Conservation (phyloP, 495 filamentous ascomycete species). For the Penicillium silybi region DNA sequence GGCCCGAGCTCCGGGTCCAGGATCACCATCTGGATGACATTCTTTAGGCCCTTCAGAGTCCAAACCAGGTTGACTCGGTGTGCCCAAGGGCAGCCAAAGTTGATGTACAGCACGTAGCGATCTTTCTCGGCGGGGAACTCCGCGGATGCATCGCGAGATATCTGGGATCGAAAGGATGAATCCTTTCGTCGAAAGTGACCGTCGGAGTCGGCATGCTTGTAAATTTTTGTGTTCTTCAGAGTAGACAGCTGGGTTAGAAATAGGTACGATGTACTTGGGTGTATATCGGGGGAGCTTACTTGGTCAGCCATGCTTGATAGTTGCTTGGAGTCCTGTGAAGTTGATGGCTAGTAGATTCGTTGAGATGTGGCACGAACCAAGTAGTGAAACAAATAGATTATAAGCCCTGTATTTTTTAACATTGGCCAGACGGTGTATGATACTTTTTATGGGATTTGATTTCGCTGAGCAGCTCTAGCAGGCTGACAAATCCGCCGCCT, state of each 20-base stretch:
- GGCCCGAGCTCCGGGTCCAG: slow-evolving; percentile 65
- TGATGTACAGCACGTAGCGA: slow-evolving; percentile 78
- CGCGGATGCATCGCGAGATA: slow-evolving; percentile 51
- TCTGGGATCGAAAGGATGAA: slow-evolving; percentile 44
- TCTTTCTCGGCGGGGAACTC: slow-evolving; percentile 69
- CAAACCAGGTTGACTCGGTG: slow-evolving; percentile 71
- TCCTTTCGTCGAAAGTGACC: slow-evolving; percentile 49
- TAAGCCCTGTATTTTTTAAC: neutral
- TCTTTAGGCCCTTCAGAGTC: slow-evolving; percentile 74
- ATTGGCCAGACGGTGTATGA: neutral
- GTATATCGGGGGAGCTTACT: neutral
- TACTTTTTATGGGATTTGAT: neutral
- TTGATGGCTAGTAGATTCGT: neutral
- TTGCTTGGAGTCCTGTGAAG: neutral
- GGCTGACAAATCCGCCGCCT: slow-evolving; percentile 10
- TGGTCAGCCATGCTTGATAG: slow-evolving; percentile 5
- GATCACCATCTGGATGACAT: slow-evolving; percentile 63
- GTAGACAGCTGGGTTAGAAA: neutral
- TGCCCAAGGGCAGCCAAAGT: slow-evolving; percentile 78
- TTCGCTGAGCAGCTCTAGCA: neutral
- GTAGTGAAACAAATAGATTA: neutral
- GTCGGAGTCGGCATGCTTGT: slow-evolving; percentile 41
- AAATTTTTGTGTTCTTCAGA: slow-evolving; percentile 17
- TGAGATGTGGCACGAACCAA: neutral
- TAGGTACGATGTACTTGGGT: neutral